A percentile compares a stretch with the other conserved stretches of the same genome.
These are phyloP conservation scores for Entophlyctis luteolus DNA, from an alignment of 192 early-diverging fungal genomes.

Conservation along the genomic window DNA sequence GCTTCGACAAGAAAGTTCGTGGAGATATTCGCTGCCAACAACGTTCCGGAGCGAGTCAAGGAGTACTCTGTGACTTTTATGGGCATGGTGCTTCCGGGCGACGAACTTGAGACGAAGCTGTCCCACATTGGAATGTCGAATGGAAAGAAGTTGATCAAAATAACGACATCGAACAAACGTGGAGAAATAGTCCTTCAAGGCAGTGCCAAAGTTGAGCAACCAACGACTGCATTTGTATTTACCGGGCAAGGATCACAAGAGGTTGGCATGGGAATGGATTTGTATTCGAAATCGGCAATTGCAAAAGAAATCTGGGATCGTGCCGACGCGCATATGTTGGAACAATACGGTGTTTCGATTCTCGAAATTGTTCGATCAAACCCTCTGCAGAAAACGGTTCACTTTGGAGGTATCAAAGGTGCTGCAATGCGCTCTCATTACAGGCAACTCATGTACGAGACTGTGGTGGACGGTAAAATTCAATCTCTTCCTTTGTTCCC, in stretches of 20 bases:
- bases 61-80: slow-evolving; percentile 78
- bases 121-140: slow-evolving; percentile 93
- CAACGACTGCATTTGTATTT: slow-evolving; percentile 85
- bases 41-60: slow-evolving; percentile 81
- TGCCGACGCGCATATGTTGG: slow-evolving; percentile 81
- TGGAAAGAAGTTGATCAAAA: slow-evolving; percentile 90
- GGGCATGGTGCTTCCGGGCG: slow-evolving; percentile 89
- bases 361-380: slow-evolving; percentile 85
- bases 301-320: slow-evolving; percentile 89
- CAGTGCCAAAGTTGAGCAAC: slow-evolving; percentile 90
- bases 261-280: slow-evolving; percentile 92
- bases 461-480: slow-evolving; percentile 69
- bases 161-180: slow-evolving; percentile 83
- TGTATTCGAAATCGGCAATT: slow-evolving; percentile 75
- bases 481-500: slow-evolving; percentile 84
- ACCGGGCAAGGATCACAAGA: slow-evolving; percentile 97
- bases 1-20: slow-evolving; percentile 93
- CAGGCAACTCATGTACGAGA: slow-evolving; percentile 88
- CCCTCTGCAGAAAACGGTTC: slow-evolving; percentile 74
- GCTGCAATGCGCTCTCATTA: slow-evolving; percentile 77
- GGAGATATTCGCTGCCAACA: slow-evolving; percentile 91
- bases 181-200: slow-evolving; percentile 79
- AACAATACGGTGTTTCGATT: slow-evolving; percentile 84
- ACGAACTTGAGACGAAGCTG: slow-evolving; percentile 85
- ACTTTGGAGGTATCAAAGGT: slow-evolving; percentile 86